Percentiles rank a stretch among this genome's conserved stretches.
Evolutionary conservation across 2,329 filamentous ascomycete genomes (phyloP).

Genomic region (Colletotrichum australisinense): DNA sequence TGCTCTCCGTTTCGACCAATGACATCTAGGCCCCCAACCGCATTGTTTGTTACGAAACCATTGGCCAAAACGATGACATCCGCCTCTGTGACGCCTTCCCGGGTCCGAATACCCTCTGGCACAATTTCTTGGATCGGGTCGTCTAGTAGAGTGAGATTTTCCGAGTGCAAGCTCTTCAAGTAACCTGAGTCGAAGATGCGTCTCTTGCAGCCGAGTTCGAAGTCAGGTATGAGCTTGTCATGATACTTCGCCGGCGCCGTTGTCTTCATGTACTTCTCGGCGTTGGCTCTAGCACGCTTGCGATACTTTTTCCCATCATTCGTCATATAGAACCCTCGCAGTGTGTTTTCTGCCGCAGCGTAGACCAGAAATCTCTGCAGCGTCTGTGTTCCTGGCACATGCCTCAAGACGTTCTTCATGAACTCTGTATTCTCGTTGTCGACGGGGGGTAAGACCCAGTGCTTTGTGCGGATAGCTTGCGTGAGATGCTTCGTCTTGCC

Average conservation of each 20-base stretch:
- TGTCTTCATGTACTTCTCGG: constrained; percentile 54
- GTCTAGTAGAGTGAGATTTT: constrained; percentile 59
- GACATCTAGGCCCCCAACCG: constrained; percentile 64
- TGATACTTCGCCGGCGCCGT: constrained; percentile 69
- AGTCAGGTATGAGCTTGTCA: constrained; percentile 71
- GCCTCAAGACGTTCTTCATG: constrained; percentile 50
- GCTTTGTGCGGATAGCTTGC: constrained; percentile 55
- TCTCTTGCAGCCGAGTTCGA: constrained; percentile 72
- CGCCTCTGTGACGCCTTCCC: constrained; percentile 57
- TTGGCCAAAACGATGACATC: constrained; percentile 72
- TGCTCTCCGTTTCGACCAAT: constrained; percentile 61
- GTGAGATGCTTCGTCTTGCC: constrained; percentile 43
- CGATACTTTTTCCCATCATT: constrained; percentile 47
- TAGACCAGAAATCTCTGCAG: constrained; percentile 58
- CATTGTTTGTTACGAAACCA: constrained; percentile 68
- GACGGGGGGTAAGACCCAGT: constrained; percentile 53
- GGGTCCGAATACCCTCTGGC: constrained; percentile 48
- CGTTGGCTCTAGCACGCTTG: constrained; percentile 46
- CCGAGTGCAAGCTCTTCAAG: constrained; percentile 61
- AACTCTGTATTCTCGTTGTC: constrained; percentile 36
- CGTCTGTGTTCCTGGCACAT: constrained; percentile 56
- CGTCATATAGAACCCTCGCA: constrained; percentile 50
- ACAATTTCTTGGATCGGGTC: constrained; percentile 61
- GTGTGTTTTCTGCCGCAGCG: constrained; percentile 45
- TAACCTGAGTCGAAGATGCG: constrained; percentile 70